Base-by-base conservation (phyloP, 768 basidiomycete genomes). In the Leucocoprinus birnbaumii region DNA sequence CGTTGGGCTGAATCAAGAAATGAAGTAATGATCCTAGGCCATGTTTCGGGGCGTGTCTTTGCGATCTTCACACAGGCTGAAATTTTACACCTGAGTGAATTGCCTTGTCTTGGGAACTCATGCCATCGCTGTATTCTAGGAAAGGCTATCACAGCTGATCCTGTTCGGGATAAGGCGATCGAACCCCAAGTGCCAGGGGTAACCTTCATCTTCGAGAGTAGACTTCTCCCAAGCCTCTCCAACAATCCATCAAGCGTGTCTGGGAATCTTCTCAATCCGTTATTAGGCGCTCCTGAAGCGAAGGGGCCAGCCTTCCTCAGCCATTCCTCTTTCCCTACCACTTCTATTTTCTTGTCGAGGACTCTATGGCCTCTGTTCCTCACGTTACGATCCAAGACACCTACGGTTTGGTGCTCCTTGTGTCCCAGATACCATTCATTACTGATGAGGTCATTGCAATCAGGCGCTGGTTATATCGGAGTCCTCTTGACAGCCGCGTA, bases 401-500 rank as follows among this genome's bases (percentile, higher is more conserved):
- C 16, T 65, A 64, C 24, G 64, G 66, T 65, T 26, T 40, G 41
- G 38, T 38, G 44, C 3, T 26, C 21, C 14, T 4, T 2, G 3
- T 16, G 31, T 24, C 21, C 3, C n/a, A 14, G 3, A 25, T 21
- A 38, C 5, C 25, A 37, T 46, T 31, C 31, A 31, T 31, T 9
- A 11, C 25, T 9, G 21, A 19, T 26, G 44, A 14, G 34, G 19
- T n/a, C 24, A 11, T 52, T 37, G 26, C 16, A 18, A 26, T 52
- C 27, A 66, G 60, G 59, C 9, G 58, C 62, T 41, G 57, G 56
- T 2, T 59, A 66, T 40, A 66, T 73, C 43, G 71, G 71, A 26
- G 69, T 65, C n/a, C 62, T 71, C 46, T 51, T 71, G 27, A 62
- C 69, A 14, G 66, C 66, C 22, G 66, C 68, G 71, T 73, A 56